Evolutionary conservation across 176 grass and related monocot genomes (phyloP).

Genomic region (Otatea glauca): DNA sequence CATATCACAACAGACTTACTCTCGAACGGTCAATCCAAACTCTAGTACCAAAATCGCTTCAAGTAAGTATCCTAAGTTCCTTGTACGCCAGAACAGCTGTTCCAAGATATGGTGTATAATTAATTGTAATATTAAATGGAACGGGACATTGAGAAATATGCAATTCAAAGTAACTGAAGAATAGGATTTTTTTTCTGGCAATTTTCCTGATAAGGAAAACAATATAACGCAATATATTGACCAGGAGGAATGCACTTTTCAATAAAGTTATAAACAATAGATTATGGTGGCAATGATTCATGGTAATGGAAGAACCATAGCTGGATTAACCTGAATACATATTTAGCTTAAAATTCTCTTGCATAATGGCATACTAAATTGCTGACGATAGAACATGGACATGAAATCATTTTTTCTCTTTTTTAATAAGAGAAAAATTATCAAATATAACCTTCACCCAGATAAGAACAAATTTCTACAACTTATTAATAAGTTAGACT

Average conservation of each 20-base stretch:
- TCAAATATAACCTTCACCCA: not conserved
- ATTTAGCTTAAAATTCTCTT: conserved; percentile 10
- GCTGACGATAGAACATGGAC: not conserved
- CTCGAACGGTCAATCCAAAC: conserved; percentile 81
- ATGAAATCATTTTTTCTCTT: not conserved
- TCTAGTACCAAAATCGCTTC: conserved; percentile 95
- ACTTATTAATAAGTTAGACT: not conserved
- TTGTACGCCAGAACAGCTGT: conserved; percentile 97
- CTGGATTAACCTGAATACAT: not conserved
- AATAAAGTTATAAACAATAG: not conserved
- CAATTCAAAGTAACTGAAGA: conserved; percentile 7
- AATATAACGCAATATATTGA: not conserved
- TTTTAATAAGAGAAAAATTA: not conserved
- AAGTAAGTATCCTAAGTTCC: conserved; percentile 79
- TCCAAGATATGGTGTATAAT: conserved; percentile 40
- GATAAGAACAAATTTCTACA: not conserved
- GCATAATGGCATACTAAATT: not conserved
- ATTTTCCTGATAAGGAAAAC: not conserved
- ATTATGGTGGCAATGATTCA: not conserved
- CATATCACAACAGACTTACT: conserved; percentile 56
- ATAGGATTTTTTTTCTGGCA: not conserved
- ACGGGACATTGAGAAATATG: conserved; percentile 14
- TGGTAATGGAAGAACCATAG: not conserved
- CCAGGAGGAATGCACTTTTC: conserved; percentile 2
- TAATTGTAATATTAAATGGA: conserved; percentile 38